phyloP scores from a whole-genome alignment of 768 basidiomycete species.

The Naganishia kalamii region DNA sequence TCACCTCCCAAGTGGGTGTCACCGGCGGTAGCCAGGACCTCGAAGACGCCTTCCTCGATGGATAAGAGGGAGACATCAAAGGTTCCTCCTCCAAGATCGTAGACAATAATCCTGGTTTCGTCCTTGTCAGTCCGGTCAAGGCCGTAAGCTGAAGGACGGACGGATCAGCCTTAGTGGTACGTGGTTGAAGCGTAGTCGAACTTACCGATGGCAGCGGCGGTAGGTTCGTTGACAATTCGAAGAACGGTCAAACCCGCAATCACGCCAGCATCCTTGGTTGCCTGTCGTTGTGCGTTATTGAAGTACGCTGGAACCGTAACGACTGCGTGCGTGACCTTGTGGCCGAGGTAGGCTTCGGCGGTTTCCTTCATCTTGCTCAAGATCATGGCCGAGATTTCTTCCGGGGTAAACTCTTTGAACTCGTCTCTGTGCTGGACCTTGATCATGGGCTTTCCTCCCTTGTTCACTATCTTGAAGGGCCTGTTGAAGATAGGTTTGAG shows the following conservation, averaged over 20 bases:
- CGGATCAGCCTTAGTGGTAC: background rate
- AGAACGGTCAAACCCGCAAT: slow-evolving; percentile 92
- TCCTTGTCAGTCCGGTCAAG: slow-evolving; percentile 86
- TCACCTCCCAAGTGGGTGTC: slow-evolving; percentile 98
- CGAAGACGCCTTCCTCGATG: slow-evolving; percentile 96
- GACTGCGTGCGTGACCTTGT: slow-evolving; percentile 61
- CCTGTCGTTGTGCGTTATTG: slow-evolving; percentile 98
- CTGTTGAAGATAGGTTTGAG: slow-evolving; percentile 21
- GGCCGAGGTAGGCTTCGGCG: slow-evolving; percentile 62
- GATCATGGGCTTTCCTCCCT: slow-evolving; percentile 48
- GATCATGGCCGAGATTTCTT: slow-evolving; percentile 65
- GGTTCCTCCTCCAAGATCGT: slow-evolving; percentile 95
- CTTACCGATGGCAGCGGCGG: slow-evolving; percentile 82
- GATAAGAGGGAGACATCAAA: slow-evolving; percentile 96
- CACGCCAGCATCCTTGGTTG: slow-evolving; percentile 93
- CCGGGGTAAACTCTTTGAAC: slow-evolving; percentile 53
- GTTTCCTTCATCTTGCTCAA: slow-evolving; percentile 66
- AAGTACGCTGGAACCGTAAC: slow-evolving; percentile 84
- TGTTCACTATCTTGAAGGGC: slow-evolving; percentile 50
- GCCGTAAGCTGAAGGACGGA: slow-evolving; percentile 60
- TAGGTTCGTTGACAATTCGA: slow-evolving; percentile 98
- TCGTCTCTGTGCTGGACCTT: slow-evolving; percentile 59
- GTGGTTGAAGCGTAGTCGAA: background rate
- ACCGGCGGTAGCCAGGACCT: slow-evolving; percentile 96
- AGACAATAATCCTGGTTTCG: slow-evolving; percentile 94